These are phyloP conservation scores for Pyrrhoderma noxium DNA, from an alignment of 1,284 basidiomycete genomes.

Conservation along the genomic window DNA sequence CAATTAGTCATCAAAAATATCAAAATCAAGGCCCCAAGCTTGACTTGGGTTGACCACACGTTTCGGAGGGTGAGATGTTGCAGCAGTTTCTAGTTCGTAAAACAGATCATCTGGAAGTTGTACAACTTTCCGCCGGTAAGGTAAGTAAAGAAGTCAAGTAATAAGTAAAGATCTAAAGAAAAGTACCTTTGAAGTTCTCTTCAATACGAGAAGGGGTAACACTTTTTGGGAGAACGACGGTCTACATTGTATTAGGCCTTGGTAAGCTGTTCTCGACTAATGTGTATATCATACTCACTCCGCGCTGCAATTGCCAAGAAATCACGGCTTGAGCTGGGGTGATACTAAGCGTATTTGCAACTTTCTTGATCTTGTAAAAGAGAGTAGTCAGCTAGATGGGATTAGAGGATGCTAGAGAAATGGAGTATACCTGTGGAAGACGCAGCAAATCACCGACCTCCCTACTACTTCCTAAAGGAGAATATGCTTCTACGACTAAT, in stretches of 20 bases:
- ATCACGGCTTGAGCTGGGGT: slow-evolving; percentile 75
- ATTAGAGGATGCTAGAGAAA: slow-evolving; percentile 4
- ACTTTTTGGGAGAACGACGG: slow-evolving; percentile 72
- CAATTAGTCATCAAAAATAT: slow-evolving; percentile 46
- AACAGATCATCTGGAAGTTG: slow-evolving; percentile 50
- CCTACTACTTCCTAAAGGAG: slow-evolving; percentile 63
- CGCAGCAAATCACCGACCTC: slow-evolving; percentile 48
- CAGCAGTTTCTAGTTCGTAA: slow-evolving; percentile 52
- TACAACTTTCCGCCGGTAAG: not conserved
- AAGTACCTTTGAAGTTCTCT: slow-evolving; percentile 57
- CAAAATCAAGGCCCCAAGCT: slow-evolving; percentile 51
- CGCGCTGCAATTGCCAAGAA: slow-evolving; percentile 75
- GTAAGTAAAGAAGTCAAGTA: not conserved
- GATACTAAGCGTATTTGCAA: slow-evolving; percentile 58
- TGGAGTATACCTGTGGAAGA: slow-evolving; percentile 41
- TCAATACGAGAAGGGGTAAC: slow-evolving; percentile 65
- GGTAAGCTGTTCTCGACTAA: not conserved
- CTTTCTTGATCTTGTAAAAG: slow-evolving; percentile 39
- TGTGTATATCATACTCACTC: slow-evolving; percentile 38
- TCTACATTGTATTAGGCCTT: slow-evolving; percentile 28
- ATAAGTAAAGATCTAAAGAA: not conserved
- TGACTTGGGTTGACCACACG: slow-evolving; percentile 58
- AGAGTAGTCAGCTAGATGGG: not conserved
- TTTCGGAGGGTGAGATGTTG: slow-evolving; percentile 42
- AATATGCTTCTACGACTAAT: slow-evolving; percentile 71